Evolutionary conservation across 163 green algal species (phyloP).

Genomic region (Scenedesmus sp.): DNA sequence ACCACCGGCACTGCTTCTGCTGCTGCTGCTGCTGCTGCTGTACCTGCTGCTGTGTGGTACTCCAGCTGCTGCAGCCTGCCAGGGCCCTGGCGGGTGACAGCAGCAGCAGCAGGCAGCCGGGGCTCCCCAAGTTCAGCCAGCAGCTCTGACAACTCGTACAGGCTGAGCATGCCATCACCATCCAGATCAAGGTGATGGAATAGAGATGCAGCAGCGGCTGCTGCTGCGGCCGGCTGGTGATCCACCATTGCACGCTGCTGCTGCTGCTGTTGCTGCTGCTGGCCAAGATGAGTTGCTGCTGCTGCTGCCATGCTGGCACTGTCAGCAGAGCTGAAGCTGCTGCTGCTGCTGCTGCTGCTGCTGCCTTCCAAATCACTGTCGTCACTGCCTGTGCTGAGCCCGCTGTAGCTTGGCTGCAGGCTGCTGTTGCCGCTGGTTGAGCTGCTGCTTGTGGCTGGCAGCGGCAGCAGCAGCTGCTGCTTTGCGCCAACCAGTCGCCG

Average conservation of each 20-base stretch:
- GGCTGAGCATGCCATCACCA: constrained; percentile 41
- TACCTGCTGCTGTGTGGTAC: neutral
- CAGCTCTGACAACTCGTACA: constrained; percentile 48
- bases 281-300: neutral
- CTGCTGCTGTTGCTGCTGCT: constrained; percentile 31
- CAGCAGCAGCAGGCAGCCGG: neutral
- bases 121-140: constrained; percentile 45
- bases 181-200: constrained; percentile 36
- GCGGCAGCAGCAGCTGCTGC: constrained; percentile 48
- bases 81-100: neutral
- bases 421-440: constrained; percentile 21
- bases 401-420: constrained; percentile 3
- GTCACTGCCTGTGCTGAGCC: neutral
- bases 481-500: constrained; percentile 34
- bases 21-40: neutral
- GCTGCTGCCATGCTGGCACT: neutral
- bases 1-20: neutral
- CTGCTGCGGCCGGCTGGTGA: constrained; percentile 22
- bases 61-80: neutral
- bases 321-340: neutral
- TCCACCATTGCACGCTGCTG: neutral
- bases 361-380: constrained; percentile 22
- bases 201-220: constrained; percentile 22
- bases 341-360: constrained; percentile 43
- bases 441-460: neutral